Percentiles rank a stretch among this genome's conserved stretches.
phyloP scores from a whole-genome alignment of 2,329 filamentous ascomycete genomes.

The Penicillium italicum region DNA sequence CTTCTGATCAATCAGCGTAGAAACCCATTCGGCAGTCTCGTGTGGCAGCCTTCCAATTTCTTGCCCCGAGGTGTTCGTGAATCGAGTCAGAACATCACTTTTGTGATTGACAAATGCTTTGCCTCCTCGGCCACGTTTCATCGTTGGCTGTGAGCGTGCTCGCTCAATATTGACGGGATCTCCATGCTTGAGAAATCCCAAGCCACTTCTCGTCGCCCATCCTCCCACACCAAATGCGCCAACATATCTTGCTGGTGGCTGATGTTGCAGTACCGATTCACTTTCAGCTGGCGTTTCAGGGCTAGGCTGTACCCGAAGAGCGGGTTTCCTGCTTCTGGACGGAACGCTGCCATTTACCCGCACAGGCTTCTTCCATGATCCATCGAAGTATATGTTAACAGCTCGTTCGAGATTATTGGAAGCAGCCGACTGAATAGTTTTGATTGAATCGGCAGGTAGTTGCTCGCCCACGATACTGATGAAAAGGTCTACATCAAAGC shows the following conservation, averaged over 20 bases:
- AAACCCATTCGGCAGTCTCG: conserved; percentile 87
- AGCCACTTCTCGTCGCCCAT: conserved; percentile 86
- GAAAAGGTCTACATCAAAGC: conserved; percentile 56
- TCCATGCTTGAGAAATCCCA: conserved; percentile 70
- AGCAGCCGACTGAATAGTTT: conserved; percentile 49
- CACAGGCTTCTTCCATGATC: conserved; percentile 52
- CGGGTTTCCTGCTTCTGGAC: conserved; percentile 5
- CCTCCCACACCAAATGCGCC: conserved; percentile 88
- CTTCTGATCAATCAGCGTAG: conserved; percentile 83
- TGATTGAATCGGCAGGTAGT: conserved; percentile 44
- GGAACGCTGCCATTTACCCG: conserved; percentile 8
- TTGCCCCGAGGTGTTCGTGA: conserved; percentile 72
- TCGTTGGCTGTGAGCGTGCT: conserved; percentile 65
- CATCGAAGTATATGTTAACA: conserved; percentile 63
- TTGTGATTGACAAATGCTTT: conserved; percentile 55
- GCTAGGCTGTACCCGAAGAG: conserved; percentile 3
- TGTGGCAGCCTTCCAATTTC: conserved; percentile 86
- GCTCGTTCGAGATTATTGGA: conserved; percentile 56
- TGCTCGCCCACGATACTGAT: conserved; percentile 56
- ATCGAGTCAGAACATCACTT: conserved; percentile 84
- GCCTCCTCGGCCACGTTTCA: conserved; percentile 45
- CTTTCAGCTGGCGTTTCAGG: not conserved
- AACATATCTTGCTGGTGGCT: conserved; percentile 67
- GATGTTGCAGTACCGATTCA: conserved; percentile 18
- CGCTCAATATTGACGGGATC: conserved; percentile 85